Conservation (phyloP, 257 asterid species). For the Jaltomata sinuosa region DNA sequence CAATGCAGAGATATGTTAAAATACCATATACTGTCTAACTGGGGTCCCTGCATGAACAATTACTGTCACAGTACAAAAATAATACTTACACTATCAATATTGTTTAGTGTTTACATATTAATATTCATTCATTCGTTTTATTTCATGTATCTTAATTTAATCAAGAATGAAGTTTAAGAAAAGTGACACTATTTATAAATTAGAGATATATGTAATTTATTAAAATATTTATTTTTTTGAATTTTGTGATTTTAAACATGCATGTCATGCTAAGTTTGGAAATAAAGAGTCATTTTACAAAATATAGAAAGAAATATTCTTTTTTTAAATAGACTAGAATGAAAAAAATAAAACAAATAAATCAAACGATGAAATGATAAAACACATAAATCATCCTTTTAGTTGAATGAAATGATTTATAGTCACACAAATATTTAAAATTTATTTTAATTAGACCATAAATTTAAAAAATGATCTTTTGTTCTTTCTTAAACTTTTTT, state of each 20-base stretch:
- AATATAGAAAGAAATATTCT: no score
- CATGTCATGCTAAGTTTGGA: neutral
- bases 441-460: no score
- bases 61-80: neutral
- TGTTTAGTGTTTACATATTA: no score
- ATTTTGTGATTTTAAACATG: neutral
- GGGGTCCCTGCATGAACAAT: neutral
- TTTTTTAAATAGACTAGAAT: no score
- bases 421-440: no score
- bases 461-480: no score
- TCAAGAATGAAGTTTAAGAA: neutral
- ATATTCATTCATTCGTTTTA: no score
- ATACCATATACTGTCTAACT: neutral
- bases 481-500: neutral
- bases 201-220: neutral
- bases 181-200: neutral
- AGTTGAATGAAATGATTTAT: no score
- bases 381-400: no score
- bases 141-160: neutral
- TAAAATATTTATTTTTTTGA: neutral
- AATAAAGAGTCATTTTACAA: neutral
- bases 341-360: no score
- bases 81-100: neutral
- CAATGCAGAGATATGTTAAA: neutral
- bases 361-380: no score